These are phyloP conservation scores for Neobulgaria alba DNA, from an alignment of 2,329 filamentous ascomycete species.

Conservation along the genomic window DNA sequence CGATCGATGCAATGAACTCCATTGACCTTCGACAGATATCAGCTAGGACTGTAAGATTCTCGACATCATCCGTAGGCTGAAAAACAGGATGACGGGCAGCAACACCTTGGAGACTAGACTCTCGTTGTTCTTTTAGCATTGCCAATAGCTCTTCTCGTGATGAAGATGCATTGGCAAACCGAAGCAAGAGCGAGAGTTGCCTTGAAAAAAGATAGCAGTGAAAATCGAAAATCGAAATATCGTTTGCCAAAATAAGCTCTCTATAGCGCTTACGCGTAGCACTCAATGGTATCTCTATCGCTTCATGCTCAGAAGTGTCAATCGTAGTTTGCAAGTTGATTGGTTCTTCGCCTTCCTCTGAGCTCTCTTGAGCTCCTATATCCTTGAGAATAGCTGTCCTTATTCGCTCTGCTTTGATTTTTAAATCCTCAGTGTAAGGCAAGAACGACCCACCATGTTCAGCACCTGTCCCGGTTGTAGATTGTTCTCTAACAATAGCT, in stretches of 20 bases:
- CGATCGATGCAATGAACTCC: constrained; percentile 74
- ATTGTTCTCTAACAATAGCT: constrained; percentile 68
- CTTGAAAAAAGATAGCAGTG: constrained; percentile 87
- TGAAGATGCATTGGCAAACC: constrained; percentile 67
- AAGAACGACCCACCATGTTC: constrained; percentile 67
- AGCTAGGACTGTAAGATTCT: constrained; percentile 72
- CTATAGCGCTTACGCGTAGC: constrained; percentile 72
- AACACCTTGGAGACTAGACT: constrained; percentile 48
- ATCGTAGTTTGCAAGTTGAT: constrained; percentile 43
- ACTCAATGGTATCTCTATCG: constrained; percentile 52
- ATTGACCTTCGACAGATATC: constrained; percentile 78
- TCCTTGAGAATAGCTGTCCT: constrained; percentile 34
- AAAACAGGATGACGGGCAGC: constrained; percentile 42
- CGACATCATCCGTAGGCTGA: constrained; percentile 48
- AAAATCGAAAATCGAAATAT: constrained; percentile 95
- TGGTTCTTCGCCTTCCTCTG: constrained; percentile 31
- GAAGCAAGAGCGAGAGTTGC: constrained; percentile 72
- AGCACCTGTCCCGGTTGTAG: constrained; percentile 46
- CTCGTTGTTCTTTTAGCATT: constrained; percentile 54
- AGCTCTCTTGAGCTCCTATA: constrained; percentile 30
- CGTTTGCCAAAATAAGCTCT: constrained; percentile 85
- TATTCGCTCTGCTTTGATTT: constrained; percentile 46
- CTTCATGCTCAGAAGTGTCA: constrained; percentile 29
- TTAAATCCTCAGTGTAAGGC: constrained; percentile 64
- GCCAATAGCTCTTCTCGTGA: constrained; percentile 53